Percentiles rank a stretch among this genome's conserved stretches.
These are phyloP conservation scores for Daldinia concentrica DNA, from an alignment of 495 filamentous ascomycete species.

Conservation along the genomic window DNA sequence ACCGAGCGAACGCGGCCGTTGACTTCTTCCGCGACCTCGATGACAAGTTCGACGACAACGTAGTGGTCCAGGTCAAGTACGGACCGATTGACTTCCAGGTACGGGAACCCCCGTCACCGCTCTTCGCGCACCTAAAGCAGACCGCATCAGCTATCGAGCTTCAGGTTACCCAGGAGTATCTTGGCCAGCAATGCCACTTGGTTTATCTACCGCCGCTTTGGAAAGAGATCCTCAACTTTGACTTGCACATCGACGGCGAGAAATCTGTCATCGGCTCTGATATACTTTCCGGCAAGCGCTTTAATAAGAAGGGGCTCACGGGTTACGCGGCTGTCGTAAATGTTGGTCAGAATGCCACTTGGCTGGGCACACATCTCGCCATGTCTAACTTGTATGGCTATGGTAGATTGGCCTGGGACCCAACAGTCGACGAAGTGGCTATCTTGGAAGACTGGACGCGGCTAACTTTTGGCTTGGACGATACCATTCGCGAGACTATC, in stretches of 20 bases:
- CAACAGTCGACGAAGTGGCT: conserved; percentile 51
- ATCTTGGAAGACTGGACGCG: conserved; percentile 72
- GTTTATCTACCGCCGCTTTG: conserved; percentile 74
- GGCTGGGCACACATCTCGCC: conserved; percentile 72
- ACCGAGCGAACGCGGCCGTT: conserved; percentile 74
- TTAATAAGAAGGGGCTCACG: conserved; percentile 62
- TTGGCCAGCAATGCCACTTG: conserved; percentile 75
- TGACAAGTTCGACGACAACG: conserved; percentile 72
- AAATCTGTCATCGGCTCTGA: conserved; percentile 62
- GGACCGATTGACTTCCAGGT: conserved; percentile 82
- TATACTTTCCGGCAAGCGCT: conserved; percentile 67
- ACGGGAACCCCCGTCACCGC: conserved; percentile 72
- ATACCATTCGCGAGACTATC: conserved; percentile 64
- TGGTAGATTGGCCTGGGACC: conserved; percentile 72
- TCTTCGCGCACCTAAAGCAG: conserved; percentile 70
- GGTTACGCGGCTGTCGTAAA: conserved; percentile 76
- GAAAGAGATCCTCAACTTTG: conserved; percentile 73
- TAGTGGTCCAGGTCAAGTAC: conserved; percentile 77
- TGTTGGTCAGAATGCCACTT: conserved; percentile 71
- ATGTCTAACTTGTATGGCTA: conserved; percentile 80
- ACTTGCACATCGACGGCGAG: conserved; percentile 66
- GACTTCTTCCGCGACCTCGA: conserved; percentile 73
- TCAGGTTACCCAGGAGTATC: conserved; percentile 74
- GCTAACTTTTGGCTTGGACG: conserved; percentile 68
- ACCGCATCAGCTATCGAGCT: conserved; percentile 72